phyloP scores from a whole-genome alignment of 2,329 filamentous ascomycete species.

The Alternaria ethzedia region DNA sequence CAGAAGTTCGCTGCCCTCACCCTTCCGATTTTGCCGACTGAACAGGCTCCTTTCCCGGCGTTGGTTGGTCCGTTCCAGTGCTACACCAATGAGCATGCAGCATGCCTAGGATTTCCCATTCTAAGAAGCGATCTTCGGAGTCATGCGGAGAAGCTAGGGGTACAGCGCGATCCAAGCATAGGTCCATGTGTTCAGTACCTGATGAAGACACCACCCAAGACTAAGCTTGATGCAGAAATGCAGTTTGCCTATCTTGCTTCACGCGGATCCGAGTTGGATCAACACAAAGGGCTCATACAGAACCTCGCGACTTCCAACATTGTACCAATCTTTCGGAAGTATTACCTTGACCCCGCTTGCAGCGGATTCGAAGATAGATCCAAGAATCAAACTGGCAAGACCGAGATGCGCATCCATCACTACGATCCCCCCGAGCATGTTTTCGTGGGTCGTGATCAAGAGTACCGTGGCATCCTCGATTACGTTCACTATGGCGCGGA shows the following conservation, averaged over 20 bases:
- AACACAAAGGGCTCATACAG: conserved; percentile 31
- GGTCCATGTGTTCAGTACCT: conserved; percentile 76
- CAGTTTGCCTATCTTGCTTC: conserved; percentile 85
- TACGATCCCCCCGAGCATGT: conserved; percentile 74
- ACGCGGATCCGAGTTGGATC: conserved; percentile 74
- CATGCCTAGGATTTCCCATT: conserved; percentile 81
- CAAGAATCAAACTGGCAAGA: conserved; percentile 39
- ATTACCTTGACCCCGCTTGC: conserved; percentile 38
- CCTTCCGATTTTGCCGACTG: conserved; percentile 68
- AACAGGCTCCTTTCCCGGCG: conserved; percentile 65
- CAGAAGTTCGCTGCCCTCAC: conserved; percentile 58
- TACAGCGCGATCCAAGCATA: conserved; percentile 81
- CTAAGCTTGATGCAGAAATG: conserved; percentile 68
- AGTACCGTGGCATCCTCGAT: conserved; percentile 91
- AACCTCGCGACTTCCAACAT: conserved; percentile 41
- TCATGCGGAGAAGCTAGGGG: conserved; percentile 86
- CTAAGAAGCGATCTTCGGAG: conserved; percentile 76
- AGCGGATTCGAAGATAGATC: conserved; percentile 43
- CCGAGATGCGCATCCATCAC: conserved; percentile 51
- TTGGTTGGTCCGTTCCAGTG: conserved; percentile 78
- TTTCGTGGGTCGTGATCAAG: conserved; percentile 75
- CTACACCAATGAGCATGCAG: conserved; percentile 79
- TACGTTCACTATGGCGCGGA: conserved; percentile 92
- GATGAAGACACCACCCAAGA: conserved; percentile 73
- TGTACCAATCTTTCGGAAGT: conserved; percentile 48